phyloP scores from a whole-genome alignment of 2,329 filamentous ascomycete species.

The Cladosporium sp. region DNA sequence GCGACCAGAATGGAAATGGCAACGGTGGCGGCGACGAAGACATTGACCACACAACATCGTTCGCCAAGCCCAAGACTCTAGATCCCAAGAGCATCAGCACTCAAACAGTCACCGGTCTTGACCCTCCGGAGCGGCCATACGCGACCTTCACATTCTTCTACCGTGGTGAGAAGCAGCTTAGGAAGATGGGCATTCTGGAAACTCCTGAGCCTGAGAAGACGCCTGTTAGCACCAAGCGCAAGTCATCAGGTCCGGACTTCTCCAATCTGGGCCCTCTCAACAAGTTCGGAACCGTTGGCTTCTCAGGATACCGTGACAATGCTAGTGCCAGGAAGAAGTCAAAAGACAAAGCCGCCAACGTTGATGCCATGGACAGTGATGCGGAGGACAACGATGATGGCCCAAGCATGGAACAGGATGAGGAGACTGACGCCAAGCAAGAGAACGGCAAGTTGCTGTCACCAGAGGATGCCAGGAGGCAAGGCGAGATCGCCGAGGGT shows the following conservation, averaged over 20 bases:
- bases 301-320: conserved; percentile 72
- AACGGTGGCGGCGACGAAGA: conserved; percentile 72
- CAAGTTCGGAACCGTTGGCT: conserved; percentile 83
- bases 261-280: conserved; percentile 82
- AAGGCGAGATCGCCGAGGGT: conserved; percentile 76
- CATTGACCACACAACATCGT: conserved; percentile 95
- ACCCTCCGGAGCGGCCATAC: conserved; percentile 93
- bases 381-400: conserved; percentile 67
- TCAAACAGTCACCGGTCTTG: conserved; percentile 97
- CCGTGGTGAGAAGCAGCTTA: conserved; percentile 88
- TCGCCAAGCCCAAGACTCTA: conserved; percentile 92
- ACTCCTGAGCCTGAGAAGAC: conserved; percentile 62
- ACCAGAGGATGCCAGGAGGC: conserved; percentile 71
- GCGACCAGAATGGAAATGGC: conserved; percentile 52
- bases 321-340: conserved; percentile 59
- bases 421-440: conserved; percentile 64
- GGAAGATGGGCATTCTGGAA: conserved; percentile 90
- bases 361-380: conserved; percentile 70
- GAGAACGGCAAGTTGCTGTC: conserved; percentile 58
- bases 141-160: conserved; percentile 98
- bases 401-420: conserved; percentile 66
- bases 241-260: conserved; percentile 83
- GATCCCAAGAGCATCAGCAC: conserved; percentile 98
- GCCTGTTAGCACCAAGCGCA: conserved; percentile 63
- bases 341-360: conserved; percentile 55